These are phyloP conservation scores for Neonectria punicea DNA, from an alignment of 2,329 filamentous ascomycete genomes.

Conservation along the genomic window DNA sequence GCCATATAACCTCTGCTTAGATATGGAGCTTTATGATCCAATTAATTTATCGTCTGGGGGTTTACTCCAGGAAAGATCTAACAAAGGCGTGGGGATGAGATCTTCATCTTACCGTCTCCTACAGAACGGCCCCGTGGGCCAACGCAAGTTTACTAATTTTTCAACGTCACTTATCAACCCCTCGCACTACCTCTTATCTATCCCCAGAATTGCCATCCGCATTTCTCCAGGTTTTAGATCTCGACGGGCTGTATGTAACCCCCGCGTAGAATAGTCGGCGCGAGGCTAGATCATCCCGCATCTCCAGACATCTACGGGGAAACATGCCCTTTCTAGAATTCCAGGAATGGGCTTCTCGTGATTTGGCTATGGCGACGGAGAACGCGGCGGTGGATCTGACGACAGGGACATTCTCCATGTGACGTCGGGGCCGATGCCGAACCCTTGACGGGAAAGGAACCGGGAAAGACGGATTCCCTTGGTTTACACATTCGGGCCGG, in stretches of 20 bases:
- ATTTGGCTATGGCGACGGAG: neutral
- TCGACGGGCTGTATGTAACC: slow-evolving; percentile 5
- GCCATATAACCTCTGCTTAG: neutral
- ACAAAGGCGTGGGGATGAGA: neutral
- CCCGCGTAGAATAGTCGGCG: slow-evolving; percentile 2
- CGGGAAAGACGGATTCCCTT: neutral
- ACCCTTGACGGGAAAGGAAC: neutral
- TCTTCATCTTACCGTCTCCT: neutral
- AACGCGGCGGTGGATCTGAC: neutral
- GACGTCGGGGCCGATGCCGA: neutral
- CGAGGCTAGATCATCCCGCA: neutral
- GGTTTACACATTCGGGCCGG: neutral
- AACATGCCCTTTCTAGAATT: neutral
- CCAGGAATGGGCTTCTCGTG: neutral
- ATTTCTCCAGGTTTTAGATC: slow-evolving; percentile 22
- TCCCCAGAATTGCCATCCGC: slow-evolving; percentile 2
- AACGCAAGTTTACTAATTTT: neutral
- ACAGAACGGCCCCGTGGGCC: neutral
- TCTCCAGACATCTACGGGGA: neutral
- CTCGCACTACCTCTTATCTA: slow-evolving; percentile 13
- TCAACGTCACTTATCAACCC: neutral
- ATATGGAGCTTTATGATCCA: neutral
- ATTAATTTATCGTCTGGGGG: neutral
- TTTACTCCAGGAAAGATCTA: neutral
- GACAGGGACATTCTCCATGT: neutral